phyloP scores from a whole-genome alignment of 495 filamentous ascomycete genomes.

The Polyplosphaeria fusca region DNA sequence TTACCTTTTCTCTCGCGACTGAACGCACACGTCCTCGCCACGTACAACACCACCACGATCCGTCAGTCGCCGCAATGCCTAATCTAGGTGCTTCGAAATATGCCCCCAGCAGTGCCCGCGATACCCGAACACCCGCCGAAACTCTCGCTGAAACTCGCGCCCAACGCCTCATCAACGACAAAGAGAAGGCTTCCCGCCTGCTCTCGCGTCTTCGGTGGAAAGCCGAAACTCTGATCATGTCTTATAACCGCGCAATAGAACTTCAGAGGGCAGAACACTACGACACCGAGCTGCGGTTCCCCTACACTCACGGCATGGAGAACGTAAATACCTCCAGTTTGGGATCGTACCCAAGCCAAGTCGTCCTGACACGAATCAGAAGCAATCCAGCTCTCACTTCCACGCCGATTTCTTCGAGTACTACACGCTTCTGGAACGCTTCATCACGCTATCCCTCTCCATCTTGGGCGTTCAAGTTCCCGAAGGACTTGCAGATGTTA shows the following conservation, averaged over 20 bases:
- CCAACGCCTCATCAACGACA: slow-evolving; percentile 25
- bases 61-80: neutral
- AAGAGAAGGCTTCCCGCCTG: slow-evolving; percentile 22
- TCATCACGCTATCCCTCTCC: slow-evolving; percentile 57
- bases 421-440: slow-evolving; percentile 64
- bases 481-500: neutral
- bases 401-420: slow-evolving; percentile 70
- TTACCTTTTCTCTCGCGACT: no score
- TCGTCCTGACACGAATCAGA: slow-evolving; percentile 4
- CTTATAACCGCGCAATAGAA: slow-evolving; percentile 24
- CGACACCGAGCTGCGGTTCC: neutral
- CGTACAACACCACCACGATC: no score
- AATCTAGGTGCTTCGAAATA: slow-evolving; percentile 9
- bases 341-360: neutral
- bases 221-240: slow-evolving; percentile 17
- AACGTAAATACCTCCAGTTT: neutral
- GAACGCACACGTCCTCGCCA: no score
- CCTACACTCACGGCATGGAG: neutral
- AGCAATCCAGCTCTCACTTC: slow-evolving; percentile 50
- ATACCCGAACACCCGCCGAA: slow-evolving; percentile 10
- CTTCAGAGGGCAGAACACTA: slow-evolving; percentile 3
- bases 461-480: slow-evolving; percentile 53
- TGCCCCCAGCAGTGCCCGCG: no score
- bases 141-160: slow-evolving; percentile 1
- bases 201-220: slow-evolving; percentile 27